Evolutionary conservation across 441 rosid genomes (phyloP), one percentile per base, ranked within the genome.

Genomic region (Breynia disticha): DNA sequence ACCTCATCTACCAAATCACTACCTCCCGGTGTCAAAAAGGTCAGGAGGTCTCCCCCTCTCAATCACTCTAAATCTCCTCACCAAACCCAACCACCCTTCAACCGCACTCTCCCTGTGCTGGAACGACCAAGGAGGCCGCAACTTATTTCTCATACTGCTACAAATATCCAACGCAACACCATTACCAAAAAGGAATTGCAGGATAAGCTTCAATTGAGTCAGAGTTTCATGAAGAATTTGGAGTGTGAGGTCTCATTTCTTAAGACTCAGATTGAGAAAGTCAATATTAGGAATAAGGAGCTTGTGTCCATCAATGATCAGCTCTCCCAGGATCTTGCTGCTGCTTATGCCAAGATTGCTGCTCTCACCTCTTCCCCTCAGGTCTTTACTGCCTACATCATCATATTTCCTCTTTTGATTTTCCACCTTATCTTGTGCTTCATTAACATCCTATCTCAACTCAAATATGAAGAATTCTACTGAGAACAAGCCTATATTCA

Each of bases 291-390:
- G 67, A 90, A 84, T 37, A 48, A 50, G 18, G 80, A 86, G 67
- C 67, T 86, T 19, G 72, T 72, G 39, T 61, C 67, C 45, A 76
- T 68, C 50, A 90, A 90, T 62, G 66, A 16, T 62, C 79, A 75
- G 70, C 86, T 90, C 56, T 56, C 73, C 19, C 69, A 74, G 67
- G 80, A 82, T 59, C 86, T 86, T 51, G 76, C 77, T 44, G 80
- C 83, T 58, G 83, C 91, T 50, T 73, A 80, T 66, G 72, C 80
- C 44, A 79, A 76, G 65, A 65, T 85, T 51, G 74, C 76, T 53
- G 64, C 84, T 63, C 71, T 68, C 12, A 65, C 64, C 49, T 53
- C 61, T 56, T 55, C 50, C 60, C 55, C 70, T 44, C 74, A 73
- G 87, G 87, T 82, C 48, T 64, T 62, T 3, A 28, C 35, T 15